phyloP scores from a whole-genome alignment of 179 eudicot genomes.

The Dionaea muscipula region DNA sequence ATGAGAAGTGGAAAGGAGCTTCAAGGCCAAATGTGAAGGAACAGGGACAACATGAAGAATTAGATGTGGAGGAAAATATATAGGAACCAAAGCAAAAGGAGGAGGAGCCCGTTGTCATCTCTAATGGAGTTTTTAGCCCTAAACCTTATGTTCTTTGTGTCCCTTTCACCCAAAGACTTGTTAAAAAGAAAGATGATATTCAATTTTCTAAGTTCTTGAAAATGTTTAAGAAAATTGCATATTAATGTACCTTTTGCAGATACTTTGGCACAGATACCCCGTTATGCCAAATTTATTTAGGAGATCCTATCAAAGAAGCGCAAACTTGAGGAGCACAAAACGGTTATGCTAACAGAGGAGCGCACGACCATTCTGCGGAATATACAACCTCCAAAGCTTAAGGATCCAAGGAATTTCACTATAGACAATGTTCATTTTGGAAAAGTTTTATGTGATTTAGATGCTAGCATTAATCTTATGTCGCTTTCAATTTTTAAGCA shows the following conservation, averaged over 20 bases:
- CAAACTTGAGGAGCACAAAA: no score
- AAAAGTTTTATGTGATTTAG: neutral
- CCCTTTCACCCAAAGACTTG: no score
- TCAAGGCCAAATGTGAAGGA: no score
- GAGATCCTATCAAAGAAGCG: neutral
- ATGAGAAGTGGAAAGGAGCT: neutral
- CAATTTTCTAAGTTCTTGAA: neutral
- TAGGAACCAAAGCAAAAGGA: no score
- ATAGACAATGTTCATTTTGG: neutral
- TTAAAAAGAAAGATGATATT: neutral
- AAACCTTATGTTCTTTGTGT: no score
- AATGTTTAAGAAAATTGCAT: neutral
- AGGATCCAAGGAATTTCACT: neutral
- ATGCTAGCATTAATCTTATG: neutral
- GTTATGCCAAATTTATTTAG: neutral
- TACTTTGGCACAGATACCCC: neutral
- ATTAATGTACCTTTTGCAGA: neutral
- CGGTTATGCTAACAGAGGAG: neutral
- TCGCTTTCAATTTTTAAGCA: neutral
- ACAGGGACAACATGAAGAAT: no score
- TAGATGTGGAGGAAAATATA: no score
- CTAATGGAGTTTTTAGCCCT: no score
- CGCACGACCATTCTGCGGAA: neutral
- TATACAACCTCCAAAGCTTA: neutral
- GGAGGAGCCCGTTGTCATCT: no score